Base-by-base conservation (phyloP, 164 flowering plant genomes). In the Kingdonia uniflora region DNA sequence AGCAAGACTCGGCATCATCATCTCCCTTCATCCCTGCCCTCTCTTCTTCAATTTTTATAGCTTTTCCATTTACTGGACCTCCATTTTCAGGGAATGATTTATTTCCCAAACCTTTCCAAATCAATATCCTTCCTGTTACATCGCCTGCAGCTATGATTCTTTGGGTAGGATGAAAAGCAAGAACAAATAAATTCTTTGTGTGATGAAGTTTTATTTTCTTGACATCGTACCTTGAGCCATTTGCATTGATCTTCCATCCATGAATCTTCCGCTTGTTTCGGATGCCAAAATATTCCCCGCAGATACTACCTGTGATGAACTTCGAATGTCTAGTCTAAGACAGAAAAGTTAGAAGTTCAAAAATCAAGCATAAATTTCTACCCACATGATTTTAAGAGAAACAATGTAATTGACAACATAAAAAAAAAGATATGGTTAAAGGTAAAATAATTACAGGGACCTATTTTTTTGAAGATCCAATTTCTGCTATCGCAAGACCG, bases 1-100 rank as follows among this genome's bases (percentile, higher is more conserved):
- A 60, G 67, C 99, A 88, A 42, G 89, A 84, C 39, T 88, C 95
- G 54, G 95, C 91, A 81, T 92, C 96, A 70, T 85, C 87, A 67
- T 72, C 63, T 49, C 72, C 89, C 69, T 88, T 74, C 43, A 85
- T 88, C 24, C 94, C 96, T 54, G 96, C 84, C 43, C 71, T 77
- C 43, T 80, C 91, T 68, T 92, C 94, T 33, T 65, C 75, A 56
- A 45, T 29, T 22, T 47, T 35, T 50, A 44, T 55, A 24, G 60
- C 71, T 49, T 58, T 54, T n/a, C 2, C 40, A 42, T 16, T 19
- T 48, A 38, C 61, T 52, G 56, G 35, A 29, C 35, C 35, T 29
- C 8, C 57, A 44, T 52, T 63, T 22, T 1, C 26, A 42, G 68
- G 61, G 52, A 83, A 78, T 6, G 65, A 64, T 60, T 33, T 63